Evolutionary conservation across 805 yeast species (phyloP).

Genomic region (Blastobotrys americana): DNA sequence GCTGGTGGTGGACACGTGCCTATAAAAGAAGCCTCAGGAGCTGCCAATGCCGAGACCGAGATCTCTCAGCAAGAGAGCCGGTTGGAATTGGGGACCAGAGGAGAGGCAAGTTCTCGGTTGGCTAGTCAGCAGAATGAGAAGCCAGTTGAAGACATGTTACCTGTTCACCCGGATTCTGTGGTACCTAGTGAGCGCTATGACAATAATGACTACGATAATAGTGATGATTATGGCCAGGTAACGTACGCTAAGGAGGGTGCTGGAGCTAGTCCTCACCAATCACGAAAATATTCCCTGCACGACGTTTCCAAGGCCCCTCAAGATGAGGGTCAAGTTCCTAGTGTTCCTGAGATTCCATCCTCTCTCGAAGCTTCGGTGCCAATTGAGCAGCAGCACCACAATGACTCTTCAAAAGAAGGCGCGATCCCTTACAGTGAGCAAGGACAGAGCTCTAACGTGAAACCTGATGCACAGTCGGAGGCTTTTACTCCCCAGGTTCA

Average conservation of each 20-base stretch:
- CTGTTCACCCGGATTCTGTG: too few species aligned
- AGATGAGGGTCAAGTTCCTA: slow-evolving; percentile 2
- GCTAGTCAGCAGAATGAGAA: neutral
- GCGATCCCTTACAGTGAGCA: neutral
- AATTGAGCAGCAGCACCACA: too few species aligned
- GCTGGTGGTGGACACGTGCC: slow-evolving; percentile 6
- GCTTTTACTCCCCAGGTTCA: neutral
- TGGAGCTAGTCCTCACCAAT: neutral
- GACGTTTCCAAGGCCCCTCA: neutral
- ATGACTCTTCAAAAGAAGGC: neutral
- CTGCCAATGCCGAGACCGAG: slow-evolving; percentile 4
- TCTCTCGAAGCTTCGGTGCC: neutral
- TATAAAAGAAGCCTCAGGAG: slow-evolving; percentile 5
- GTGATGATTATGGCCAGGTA: neutral
- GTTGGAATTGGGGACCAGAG: slow-evolving; percentile 7
- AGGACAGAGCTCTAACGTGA: neutral
- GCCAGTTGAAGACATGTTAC: neutral
- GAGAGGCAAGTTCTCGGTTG: neutral
- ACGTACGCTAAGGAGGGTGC: neutral
- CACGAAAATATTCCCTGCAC: neutral
- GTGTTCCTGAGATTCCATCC: neutral
- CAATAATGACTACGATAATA: neutral
- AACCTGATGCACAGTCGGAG: neutral
- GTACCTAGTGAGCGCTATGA: too few species aligned
- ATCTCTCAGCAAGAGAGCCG: too few species aligned